Percentiles rank a stretch among this genome's conserved stretches.
Conservation (phyloP, 2,329 filamentous ascomycete genomes). For the Alternaria sp. region DNA sequence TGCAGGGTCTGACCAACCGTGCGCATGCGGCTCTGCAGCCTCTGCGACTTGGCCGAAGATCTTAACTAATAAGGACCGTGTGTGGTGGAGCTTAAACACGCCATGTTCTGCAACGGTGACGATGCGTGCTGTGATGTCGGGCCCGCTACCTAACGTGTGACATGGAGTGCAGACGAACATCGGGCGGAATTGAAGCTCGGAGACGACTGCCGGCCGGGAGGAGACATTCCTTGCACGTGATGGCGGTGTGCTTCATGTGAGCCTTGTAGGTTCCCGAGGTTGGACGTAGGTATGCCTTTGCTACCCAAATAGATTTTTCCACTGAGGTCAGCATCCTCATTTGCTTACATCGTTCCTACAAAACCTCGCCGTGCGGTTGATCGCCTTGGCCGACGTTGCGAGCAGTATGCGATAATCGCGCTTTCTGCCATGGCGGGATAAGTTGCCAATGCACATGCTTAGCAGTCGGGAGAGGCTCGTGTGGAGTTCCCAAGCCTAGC, state of each 20-base stretch:
- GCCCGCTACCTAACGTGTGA: constrained; percentile 22
- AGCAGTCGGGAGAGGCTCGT: constrained; percentile 12
- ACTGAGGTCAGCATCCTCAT: background rate
- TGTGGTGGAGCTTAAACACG: constrained; percentile 26
- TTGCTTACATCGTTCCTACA: background rate
- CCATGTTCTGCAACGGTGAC: constrained; percentile 24
- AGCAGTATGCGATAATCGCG: background rate
- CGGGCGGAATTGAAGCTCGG: constrained; percentile 8
- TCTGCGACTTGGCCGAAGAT: constrained; percentile 40
- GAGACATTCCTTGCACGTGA: constrained; percentile 11
- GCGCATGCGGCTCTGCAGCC: constrained; percentile 41
- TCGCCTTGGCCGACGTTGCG: constrained; percentile 2
- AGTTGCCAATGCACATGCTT: constrained; percentile 18
- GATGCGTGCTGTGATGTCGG: constrained; percentile 18
- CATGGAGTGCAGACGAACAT: constrained; percentile 7
- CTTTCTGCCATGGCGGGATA: constrained; percentile 16
- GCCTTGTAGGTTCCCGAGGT: background rate
- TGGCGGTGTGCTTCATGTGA: background rate
- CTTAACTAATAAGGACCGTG: constrained; percentile 28
- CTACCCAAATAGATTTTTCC: background rate
- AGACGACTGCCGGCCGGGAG: constrained; percentile 16
- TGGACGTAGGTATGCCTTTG: background rate
- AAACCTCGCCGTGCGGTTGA: background rate
- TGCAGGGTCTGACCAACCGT: constrained; percentile 37
- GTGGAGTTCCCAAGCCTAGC: constrained; percentile 13